Evolutionary conservation across 495 filamentous ascomycete genomes (phyloP).

Genomic region (Trichoderma asperelloides): DNA sequence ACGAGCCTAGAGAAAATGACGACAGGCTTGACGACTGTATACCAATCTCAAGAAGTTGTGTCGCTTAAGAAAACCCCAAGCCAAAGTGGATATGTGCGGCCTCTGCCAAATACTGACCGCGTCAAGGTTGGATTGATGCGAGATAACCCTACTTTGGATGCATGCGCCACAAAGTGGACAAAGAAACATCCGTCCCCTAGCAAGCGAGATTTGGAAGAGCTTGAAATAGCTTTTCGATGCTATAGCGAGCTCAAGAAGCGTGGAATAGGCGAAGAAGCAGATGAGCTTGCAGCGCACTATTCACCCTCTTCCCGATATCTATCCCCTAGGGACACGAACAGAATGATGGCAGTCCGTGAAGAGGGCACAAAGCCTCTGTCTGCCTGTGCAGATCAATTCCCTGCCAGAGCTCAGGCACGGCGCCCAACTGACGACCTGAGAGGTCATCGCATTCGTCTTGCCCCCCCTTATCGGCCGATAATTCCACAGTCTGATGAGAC

Average conservation of each 20-base stretch:
- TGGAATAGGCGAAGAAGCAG: background rate
- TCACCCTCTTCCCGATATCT: background rate
- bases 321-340: conserved; percentile 1
- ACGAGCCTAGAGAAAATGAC: background rate
- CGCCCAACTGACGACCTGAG: background rate
- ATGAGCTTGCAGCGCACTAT: conserved; percentile 8
- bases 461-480: background rate
- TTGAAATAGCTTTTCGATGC: background rate
- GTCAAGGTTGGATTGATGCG: background rate
- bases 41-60: background rate
- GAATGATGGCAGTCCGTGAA: background rate
- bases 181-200: conserved; percentile 12
- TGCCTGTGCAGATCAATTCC: background rate
- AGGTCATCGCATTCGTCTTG: background rate
- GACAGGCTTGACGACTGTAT: background rate
- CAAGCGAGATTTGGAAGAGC: conserved; percentile 7
- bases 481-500: background rate
- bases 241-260: conserved; percentile 2
- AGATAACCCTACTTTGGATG: background rate
- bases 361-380: background rate
- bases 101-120: background rate
- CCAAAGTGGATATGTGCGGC: background rate
- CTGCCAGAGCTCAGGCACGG: background rate
- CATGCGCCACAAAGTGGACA: background rate
- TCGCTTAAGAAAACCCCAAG: background rate